A percentile compares a stretch with the other conserved stretches of the same genome.
Conservation (phyloP, 331 rosid species). For the Prunus yedoensis region DNA sequence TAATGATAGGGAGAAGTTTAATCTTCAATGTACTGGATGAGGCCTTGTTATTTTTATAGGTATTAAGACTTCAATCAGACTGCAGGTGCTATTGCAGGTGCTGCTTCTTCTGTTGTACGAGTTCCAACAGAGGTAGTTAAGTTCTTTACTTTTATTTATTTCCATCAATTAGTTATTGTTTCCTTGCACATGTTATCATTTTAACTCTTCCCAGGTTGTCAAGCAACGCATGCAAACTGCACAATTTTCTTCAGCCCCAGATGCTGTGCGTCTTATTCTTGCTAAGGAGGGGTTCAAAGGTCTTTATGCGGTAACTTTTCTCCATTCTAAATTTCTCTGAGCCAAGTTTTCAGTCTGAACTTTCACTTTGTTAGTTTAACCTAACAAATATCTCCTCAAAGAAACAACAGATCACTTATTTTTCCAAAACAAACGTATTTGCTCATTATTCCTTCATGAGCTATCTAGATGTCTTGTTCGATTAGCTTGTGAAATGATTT, state of each 20-base stretch:
- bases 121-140: slow-evolving; percentile 75
- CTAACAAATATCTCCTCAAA: not conserved
- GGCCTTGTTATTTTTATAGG: slow-evolving; percentile 31
- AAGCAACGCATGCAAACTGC: slow-evolving; percentile 57
- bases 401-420: not conserved
- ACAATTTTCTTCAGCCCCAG: slow-evolving; percentile 38
- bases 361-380: slow-evolving; percentile 8
- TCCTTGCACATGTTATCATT: slow-evolving; percentile 27
- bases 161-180: not conserved
- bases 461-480: not conserved
- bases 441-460: not conserved
- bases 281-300: slow-evolving; percentile 52
- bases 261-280: slow-evolving; percentile 34
- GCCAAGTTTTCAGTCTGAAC: not conserved
- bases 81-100: slow-evolving; percentile 79
- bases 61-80: slow-evolving; percentile 52
- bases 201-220: slow-evolving; percentile 46
- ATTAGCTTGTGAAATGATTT: not conserved
- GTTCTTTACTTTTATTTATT: slow-evolving; percentile 16
- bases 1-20: not conserved
- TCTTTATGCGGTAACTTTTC: slow-evolving; percentile 56
- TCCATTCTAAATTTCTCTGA: slow-evolving; percentile 8
- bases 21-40: slow-evolving; percentile 14
- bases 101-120: slow-evolving; percentile 72
- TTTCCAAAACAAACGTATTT: not conserved